These are phyloP conservation scores for Powellomyces hirtus DNA, from an alignment of 192 early-diverging fungal species.

Conservation along the genomic window DNA sequence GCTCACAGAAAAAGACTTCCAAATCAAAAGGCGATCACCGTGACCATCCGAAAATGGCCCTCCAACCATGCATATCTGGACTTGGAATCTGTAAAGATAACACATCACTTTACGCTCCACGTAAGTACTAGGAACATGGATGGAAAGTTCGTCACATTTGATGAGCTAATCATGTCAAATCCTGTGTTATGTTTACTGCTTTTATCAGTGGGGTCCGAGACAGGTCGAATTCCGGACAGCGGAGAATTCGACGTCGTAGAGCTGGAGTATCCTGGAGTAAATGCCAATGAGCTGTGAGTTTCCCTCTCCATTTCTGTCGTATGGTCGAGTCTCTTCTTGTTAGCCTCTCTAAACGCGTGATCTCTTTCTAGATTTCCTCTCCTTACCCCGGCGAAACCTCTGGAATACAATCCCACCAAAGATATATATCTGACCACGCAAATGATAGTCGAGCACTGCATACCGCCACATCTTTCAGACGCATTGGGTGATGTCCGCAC, in stretches of 20 bases:
- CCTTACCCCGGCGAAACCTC: conserved; percentile 21
- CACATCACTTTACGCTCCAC: background rate
- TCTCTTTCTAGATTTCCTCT: conserved; percentile 32
- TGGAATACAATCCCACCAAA: conserved; percentile 82
- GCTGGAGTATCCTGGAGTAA: conserved; percentile 42
- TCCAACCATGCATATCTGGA: conserved; percentile 26
- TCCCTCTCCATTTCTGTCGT: no score
- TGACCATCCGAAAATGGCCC: conserved; percentile 19
- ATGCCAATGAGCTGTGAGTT: conserved; percentile 36
- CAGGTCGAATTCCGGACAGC: background rate
- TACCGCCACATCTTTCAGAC: conserved; percentile 39
- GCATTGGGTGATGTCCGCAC: conserved; percentile 60
- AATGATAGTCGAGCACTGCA: conserved; percentile 63
- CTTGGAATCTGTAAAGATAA: background rate
- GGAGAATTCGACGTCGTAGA: conserved; percentile 24
- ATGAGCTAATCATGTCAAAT: background rate
- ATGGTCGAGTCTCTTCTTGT: background rate
- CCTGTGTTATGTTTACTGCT: no score
- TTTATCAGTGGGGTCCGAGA: background rate
- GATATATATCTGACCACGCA: conserved; percentile 73
- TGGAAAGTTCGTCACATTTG: background rate
- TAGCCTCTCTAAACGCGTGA: background rate
- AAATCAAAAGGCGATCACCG: conserved; percentile 10
- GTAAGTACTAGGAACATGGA: background rate
- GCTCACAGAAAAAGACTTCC: background rate